phyloP scores from a whole-genome alignment of 2,329 filamentous ascomycete species.

The Akanthomyces muscarius region DNA sequence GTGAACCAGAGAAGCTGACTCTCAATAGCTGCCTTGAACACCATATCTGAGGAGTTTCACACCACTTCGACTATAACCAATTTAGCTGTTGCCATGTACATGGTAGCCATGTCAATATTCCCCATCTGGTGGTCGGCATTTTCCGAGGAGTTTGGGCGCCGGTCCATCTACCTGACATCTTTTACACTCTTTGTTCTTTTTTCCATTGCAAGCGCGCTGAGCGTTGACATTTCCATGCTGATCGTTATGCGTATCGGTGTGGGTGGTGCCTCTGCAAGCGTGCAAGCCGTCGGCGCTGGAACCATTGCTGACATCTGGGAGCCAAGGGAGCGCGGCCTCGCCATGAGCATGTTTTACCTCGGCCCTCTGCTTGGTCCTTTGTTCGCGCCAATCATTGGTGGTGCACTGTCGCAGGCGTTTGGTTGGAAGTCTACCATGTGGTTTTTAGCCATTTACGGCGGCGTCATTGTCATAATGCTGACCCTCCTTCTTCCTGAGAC shows the following conservation, averaged over 20 bases:
- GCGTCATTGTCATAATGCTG: conserved; percentile 46
- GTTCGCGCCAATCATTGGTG: conserved; percentile 68
- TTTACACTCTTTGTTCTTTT: conserved; percentile 65
- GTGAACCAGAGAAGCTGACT: neutral
- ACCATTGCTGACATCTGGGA: conserved; percentile 55
- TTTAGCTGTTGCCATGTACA: conserved; percentile 30
- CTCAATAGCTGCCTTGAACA: neutral
- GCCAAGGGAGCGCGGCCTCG: conserved; percentile 59
- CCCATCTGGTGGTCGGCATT: conserved; percentile 77
- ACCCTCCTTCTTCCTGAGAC: conserved; percentile 59
- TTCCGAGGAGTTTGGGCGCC: conserved; percentile 63
- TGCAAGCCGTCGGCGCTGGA: conserved; percentile 10
- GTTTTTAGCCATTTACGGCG: conserved; percentile 66
- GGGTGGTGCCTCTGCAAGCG: conserved; percentile 66
- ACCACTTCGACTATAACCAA: conserved; percentile 13
- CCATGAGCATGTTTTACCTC: conserved; percentile 74
- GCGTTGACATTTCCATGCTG: conserved; percentile 64
- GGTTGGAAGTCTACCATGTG: conserved; percentile 71
- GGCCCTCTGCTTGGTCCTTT: conserved; percentile 68
- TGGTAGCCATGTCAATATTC: conserved; percentile 72
- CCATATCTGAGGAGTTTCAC: conserved; percentile 1
- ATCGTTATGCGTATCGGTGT: conserved; percentile 66
- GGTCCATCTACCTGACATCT: conserved; percentile 66
- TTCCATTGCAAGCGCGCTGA: conserved; percentile 60
- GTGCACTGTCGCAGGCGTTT: conserved; percentile 58